These are phyloP conservation scores for Syncephalastrum monosporum DNA, from an alignment of 371 early-diverging fungal genomes.

Conservation along the genomic window DNA sequence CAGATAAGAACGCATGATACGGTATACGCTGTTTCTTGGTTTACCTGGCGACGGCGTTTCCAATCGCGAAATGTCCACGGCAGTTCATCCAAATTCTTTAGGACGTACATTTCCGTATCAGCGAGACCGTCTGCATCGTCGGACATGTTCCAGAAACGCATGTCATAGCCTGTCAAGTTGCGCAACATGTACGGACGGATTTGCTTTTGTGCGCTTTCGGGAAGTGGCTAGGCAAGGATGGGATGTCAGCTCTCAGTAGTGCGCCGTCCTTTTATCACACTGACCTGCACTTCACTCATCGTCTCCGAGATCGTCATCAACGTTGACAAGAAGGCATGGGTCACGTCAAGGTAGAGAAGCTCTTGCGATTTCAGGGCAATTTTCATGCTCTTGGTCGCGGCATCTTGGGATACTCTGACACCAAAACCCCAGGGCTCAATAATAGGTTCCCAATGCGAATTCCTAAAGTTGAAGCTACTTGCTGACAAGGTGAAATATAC, in stretches of 20 bases:
- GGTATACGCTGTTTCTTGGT: not conserved
- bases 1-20: not conserved
- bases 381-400: constrained; percentile 22
- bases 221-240: constrained; percentile 19
- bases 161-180: constrained; percentile 76
- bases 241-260: not conserved
- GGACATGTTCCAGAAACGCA: constrained; percentile 79
- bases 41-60: constrained; percentile 71
- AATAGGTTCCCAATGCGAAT: constrained; percentile 92
- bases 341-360: constrained; percentile 69
- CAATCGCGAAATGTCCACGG: constrained; percentile 87
- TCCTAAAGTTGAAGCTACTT: constrained; percentile 86
- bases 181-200: constrained; percentile 68
- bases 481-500: constrained; percentile 68
- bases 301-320: constrained; percentile 46
- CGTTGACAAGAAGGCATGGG: constrained; percentile 72
- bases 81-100: constrained; percentile 57
- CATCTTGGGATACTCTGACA: constrained; percentile 32
- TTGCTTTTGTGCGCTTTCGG: constrained; percentile 33
- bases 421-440: constrained; percentile 74
- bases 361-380: constrained; percentile 59
- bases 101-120: constrained; percentile 45
- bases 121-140: constrained; percentile 31
- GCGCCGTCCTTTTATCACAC: too few species aligned
- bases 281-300: constrained; percentile 26